Base-by-base conservation (phyloP, 1,139 yeast species). In the Hyphopichia burtonii region DNA sequence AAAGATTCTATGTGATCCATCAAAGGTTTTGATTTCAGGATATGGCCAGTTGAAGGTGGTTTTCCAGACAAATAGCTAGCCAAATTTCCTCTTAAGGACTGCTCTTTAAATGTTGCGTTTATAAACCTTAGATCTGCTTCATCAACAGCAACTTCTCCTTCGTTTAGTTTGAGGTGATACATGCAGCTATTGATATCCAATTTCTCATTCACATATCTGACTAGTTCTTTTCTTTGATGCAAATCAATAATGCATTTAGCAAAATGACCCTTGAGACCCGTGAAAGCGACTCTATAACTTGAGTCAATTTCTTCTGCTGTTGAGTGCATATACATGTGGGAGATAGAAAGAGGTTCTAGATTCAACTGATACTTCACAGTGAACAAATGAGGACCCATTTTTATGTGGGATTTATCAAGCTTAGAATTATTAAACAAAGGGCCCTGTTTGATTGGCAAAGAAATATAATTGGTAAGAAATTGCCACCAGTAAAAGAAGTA, bases 401-500 rank as follows among this genome's bases (percentile, higher is more conserved):
- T 87, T 15, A 72, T 69, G 35, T 71, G 69, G 0, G 68, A 55
- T 19, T 58, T 55, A 35, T 65, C 59, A 28, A 56, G 60, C n/a
- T 59, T 47, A 16, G 61, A 59, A 19, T 55, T 50, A 2, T 52
- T 52, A 53, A 87, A 93, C 18, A 93, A 60, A 12, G 66, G 65
- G 0, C 98, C 98, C 34, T 77, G 74, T 44, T 89, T 76, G 3
- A 88, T 76, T 0, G 98, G 96, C 31, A 88, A 67, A 4, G 95
- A 83, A 25, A 85, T 67, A 27, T 78, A 76, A 36, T 87, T 80
- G 20, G 84, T 80, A 54, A 93, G 81, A 41, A 84, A 74, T 39
- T 73, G 65, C 96, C 96, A 90, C 98, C 98, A 93, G 33, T 67
- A 64, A 54, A 78, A 80, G 66, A 91, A 91, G 52, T 86, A 86